These are phyloP conservation scores for Sicyos baderoa DNA, from an alignment of 306 rosid genomes.

Conservation along the genomic window DNA sequence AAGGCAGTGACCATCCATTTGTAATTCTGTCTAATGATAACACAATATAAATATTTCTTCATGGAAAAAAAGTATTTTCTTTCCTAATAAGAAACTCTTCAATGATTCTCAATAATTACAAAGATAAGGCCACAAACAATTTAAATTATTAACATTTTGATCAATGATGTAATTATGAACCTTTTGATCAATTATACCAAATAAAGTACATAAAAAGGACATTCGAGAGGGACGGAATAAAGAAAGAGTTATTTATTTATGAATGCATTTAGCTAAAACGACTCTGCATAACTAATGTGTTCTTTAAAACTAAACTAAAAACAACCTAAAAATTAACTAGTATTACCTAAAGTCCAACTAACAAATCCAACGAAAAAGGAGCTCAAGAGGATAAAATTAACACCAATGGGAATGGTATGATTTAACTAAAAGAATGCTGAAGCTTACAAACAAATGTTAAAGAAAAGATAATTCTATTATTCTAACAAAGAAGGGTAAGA, in stretches of 20 bases:
- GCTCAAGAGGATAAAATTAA: neutral
- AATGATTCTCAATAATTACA: constrained; percentile 8
- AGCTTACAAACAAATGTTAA: neutral
- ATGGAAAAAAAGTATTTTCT: neutral
- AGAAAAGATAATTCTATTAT: neutral
- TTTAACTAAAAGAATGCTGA: neutral
- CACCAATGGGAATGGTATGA: neutral
- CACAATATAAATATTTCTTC: neutral
- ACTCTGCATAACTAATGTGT: neutral
- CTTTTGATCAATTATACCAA: neutral
- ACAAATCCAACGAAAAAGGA: neutral
- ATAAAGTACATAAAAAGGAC: constrained; percentile 9
- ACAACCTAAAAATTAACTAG: neutral
- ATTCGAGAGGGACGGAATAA: neutral
- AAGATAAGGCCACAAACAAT: neutral
- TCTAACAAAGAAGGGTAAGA: neutral
- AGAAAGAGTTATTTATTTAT: neutral
- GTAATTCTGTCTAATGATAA: constrained; percentile 5
- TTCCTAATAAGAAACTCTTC: neutral
- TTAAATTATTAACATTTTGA: neutral
- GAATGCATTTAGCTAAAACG: no score
- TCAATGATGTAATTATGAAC: neutral
- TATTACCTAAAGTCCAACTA: neutral
- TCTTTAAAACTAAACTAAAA: neutral
- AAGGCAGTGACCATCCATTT: constrained; percentile 14